Percentiles rank a stretch among this genome's conserved stretches.
Evolutionary conservation across 2,329 filamentous ascomycete species (phyloP).

Genomic region (Fusarium sp.): DNA sequence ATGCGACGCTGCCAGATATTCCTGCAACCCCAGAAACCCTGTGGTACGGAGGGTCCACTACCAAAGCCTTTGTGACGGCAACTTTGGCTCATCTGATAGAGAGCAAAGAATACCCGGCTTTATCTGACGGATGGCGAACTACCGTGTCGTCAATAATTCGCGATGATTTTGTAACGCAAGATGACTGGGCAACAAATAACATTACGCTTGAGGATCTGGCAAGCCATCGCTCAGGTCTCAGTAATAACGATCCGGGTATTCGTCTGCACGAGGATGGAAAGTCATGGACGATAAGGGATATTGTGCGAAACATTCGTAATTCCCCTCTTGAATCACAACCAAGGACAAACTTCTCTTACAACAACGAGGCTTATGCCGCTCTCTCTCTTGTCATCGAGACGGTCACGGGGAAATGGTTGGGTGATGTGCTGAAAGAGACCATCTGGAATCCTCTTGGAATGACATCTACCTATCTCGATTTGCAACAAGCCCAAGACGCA

Average conservation of each 20-base stretch:
- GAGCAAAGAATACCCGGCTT: constrained; percentile 49
- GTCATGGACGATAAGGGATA: constrained; percentile 49
- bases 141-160: constrained; percentile 61
- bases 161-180: constrained; percentile 64
- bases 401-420: constrained; percentile 54
- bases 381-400: constrained; percentile 61
- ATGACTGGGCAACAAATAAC: constrained; percentile 60
- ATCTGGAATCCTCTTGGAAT: constrained; percentile 63
- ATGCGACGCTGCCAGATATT: constrained; percentile 52
- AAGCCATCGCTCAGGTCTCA: constrained; percentile 64
- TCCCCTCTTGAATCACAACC: constrained; percentile 59
- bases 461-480: constrained; percentile 55
- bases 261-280: constrained; percentile 51
- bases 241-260: constrained; percentile 54
- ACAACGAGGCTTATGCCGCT: constrained; percentile 63
- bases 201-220: constrained; percentile 67
- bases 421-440: constrained; percentile 54
- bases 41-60: constrained; percentile 67
- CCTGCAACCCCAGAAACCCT: constrained; percentile 61
- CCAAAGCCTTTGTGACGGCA: constrained; percentile 67
- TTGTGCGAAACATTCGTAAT: constrained; percentile 59
- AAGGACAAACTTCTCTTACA: constrained; percentile 61
- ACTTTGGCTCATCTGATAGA: constrained; percentile 64
- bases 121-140: constrained; percentile 59
- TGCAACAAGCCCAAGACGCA: constrained; percentile 44